Base-by-base conservation (phyloP, 306 rosid species). In the Cicer yamashitae region DNA sequence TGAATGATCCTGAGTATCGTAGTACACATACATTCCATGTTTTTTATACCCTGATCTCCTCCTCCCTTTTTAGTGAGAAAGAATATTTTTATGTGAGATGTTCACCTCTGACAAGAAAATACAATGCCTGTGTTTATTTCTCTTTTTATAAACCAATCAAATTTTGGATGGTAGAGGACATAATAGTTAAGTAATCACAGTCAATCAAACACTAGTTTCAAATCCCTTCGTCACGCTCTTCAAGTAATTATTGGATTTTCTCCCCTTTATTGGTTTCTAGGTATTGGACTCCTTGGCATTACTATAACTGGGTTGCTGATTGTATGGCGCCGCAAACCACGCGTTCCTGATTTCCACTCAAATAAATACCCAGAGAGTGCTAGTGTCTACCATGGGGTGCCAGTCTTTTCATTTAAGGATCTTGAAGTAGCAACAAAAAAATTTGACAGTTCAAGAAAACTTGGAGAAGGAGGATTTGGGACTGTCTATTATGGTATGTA, bases 401-500 rank as follows among this genome's bases (percentile, higher is more conserved):
- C 82, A 1, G 37, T 84, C 7, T 84, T 84, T 76, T 60, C 80
- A 56, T 77, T 67, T 71, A 67, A 25, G 70, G 84, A 80, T 50
- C 92, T 91, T n/a, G 74, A 78, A 67, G 83, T 44, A 43, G 94
- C 97, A 43, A 89, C 97, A 1, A 74, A 91, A 72, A 76, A 79
- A 7, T 91, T 91, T 50, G 81, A 86, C 60, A 52, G n/a, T 25
- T 77, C 83, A n/a, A 89, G 51, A 68, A 83, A 80, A 74, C 86
- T 91, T 13, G 94, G 97, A 67, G 91, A 91, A 70, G 87, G 84
- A 30, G 84, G 87, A 38, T 84, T 80, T 54, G 87, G 87, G 1
- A 73, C 44, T 22, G 84, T 84, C 46, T 84, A 80, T 70, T 72
- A 67, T 61, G 87, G 87, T 84, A 80, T 12, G 73, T 63, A 0